Evolutionary conservation across 148 eudicot species (phyloP).

Genomic region (Vaccinium corymbosum): DNA sequence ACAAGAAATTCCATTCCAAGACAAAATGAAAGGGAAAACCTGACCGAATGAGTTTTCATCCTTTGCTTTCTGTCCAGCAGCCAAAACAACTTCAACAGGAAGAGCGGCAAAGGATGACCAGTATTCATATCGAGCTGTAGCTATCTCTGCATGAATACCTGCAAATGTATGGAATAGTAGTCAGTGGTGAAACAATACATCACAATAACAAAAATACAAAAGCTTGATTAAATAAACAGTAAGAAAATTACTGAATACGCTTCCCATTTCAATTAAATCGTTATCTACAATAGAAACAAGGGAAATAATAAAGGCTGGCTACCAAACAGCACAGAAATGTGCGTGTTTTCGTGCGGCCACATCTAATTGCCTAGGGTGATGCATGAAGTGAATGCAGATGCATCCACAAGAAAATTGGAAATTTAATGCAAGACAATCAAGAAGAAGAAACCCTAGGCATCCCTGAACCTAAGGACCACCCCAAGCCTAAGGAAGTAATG

Average conservation of each 20-base stretch:
- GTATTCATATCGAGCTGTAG: slow-evolving; percentile 61
- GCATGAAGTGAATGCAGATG: neutral
- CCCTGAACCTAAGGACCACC: neutral
- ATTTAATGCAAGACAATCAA: neutral
- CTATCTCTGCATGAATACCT: slow-evolving; percentile 88
- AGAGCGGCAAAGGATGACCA: slow-evolving; percentile 86
- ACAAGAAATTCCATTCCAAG: neutral
- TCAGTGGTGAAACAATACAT: neutral
- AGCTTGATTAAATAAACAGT: neutral
- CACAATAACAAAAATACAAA: neutral
- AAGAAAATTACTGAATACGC: neutral
- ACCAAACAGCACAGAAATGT: neutral
- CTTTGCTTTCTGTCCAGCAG: slow-evolving; percentile 83
- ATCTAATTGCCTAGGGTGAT: neutral
- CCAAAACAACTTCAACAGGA: slow-evolving; percentile 74
- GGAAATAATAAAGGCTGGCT: neutral
- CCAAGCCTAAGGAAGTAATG: neutral
- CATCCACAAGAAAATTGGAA: slow-evolving; percentile 2
- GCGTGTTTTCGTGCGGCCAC: neutral
- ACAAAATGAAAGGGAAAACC: neutral
- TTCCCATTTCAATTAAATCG: neutral
- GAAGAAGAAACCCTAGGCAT: neutral
- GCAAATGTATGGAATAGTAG: slow-evolving; percentile 6
- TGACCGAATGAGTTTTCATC: slow-evolving; percentile 50
- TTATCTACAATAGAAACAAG: neutral